Percentiles rank a stretch among this genome's conserved stretches.
Evolutionary conservation across 2,329 filamentous ascomycete species (phyloP).

Genomic region (Mycosphaerella sp.): DNA sequence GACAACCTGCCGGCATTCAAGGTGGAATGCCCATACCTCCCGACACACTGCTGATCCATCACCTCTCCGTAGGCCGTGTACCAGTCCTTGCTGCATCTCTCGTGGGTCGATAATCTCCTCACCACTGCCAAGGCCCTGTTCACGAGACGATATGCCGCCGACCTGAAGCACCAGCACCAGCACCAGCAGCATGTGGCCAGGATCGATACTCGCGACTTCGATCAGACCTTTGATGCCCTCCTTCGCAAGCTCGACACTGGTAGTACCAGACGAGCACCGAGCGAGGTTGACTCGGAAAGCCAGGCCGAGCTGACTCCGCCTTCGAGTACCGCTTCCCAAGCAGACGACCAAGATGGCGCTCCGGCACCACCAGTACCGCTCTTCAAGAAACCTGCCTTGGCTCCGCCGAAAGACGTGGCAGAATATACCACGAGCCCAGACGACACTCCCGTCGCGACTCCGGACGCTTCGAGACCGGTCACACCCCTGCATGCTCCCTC

Average conservation of each 20-base stretch:
- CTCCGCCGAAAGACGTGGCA: conserved; percentile 11
- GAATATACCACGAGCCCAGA: conserved; percentile 53
- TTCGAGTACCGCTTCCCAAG: conserved; percentile 43
- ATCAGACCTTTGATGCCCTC: conserved; percentile 92
- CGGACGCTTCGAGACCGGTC: conserved; percentile 69
- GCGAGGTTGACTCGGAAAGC: conserved; percentile 28
- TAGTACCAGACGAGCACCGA: conserved; percentile 25
- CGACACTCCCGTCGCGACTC: conserved; percentile 62
- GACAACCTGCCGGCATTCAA: background rate
- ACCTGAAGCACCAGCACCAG: conserved; percentile 55
- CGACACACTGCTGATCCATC: conserved; percentile 15
- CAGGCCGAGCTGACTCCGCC: conserved; percentile 48
- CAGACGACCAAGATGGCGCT: conserved; percentile 47
- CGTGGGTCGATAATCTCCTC: conserved; percentile 94
- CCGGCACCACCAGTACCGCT: conserved; percentile 46
- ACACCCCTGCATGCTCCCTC: conserved; percentile 56
- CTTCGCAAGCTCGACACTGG: conserved; percentile 67
- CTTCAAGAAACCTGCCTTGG: conserved; percentile 43
- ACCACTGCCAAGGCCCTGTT: conserved; percentile 94
- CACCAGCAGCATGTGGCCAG: conserved; percentile 63
- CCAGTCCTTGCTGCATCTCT: conserved; percentile 86
- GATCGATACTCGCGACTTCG: conserved; percentile 73
- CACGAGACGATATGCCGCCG: conserved; percentile 79
- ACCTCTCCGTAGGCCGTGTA: conserved; percentile 72
- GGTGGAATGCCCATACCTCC: too few species aligned